These are phyloP conservation scores for Artemisia annua DNA, from an alignment of 129 eudicot genomes.

Conservation along the genomic window DNA sequence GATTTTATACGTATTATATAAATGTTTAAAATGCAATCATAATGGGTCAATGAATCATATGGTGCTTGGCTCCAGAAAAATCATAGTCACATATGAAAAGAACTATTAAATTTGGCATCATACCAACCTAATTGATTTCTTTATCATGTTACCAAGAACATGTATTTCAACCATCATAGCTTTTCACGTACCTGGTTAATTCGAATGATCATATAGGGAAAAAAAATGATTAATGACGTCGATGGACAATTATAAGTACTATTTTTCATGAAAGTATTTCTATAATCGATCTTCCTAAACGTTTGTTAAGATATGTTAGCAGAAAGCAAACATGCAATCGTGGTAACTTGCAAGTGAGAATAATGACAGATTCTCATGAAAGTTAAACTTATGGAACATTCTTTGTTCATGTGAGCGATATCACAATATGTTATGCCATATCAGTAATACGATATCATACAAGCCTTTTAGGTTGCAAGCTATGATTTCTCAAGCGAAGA, in stretches of 20 bases:
- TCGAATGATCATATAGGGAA: too few relatives aligned
- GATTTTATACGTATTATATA: constrained; percentile 26
- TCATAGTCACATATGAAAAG: not conserved
- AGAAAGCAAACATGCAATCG: not conserved
- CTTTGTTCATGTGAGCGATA: not conserved
- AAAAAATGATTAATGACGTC: too few relatives aligned
- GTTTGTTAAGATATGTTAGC: not conserved
- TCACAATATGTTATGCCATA: not conserved
- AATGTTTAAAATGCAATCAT: constrained; percentile 1
- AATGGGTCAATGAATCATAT: constrained; percentile 15
- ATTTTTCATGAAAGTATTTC: too few relatives aligned
- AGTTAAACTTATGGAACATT: not conserved
- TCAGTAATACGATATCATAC: not conserved
- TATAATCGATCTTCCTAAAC: too few relatives aligned
- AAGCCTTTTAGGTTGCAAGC: not conserved
- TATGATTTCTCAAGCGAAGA: not conserved
- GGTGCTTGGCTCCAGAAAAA: constrained; percentile 16
- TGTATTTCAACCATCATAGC: too few relatives aligned
- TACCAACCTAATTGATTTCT: not conserved
- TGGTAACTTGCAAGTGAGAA: not conserved
- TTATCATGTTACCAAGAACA: not conserved
- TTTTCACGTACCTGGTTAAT: not conserved
- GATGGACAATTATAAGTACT: too few relatives aligned
- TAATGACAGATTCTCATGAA: not conserved
- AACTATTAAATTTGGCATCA: not conserved